A percentile compares a stretch with the other conserved stretches of the same genome.
Evolutionary conservation across 306 rosid species (phyloP).

Genomic region (Cucumis sativus): DNA sequence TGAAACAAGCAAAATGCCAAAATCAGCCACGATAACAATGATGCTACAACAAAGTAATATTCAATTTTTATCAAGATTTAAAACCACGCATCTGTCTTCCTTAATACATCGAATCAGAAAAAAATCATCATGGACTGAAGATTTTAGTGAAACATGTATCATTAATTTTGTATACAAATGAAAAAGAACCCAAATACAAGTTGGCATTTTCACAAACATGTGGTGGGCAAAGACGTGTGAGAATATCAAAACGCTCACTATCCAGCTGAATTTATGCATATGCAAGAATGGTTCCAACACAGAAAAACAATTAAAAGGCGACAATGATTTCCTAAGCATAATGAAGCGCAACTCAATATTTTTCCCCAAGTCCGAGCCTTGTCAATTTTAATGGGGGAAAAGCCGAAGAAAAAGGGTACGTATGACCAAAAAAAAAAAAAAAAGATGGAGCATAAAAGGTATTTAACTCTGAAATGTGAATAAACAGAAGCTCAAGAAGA

Average conservation of each 20-base stretch:
- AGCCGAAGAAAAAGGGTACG: neutral
- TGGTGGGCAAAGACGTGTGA: neutral
- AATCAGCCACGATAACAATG: neutral
- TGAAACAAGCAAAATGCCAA: neutral
- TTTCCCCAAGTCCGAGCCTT: neutral
- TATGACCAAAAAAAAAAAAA: neutral
- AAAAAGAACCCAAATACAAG: neutral
- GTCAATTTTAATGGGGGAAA: neutral
- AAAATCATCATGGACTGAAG: neutral
- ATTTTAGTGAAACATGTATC: neutral
- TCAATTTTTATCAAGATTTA: neutral
- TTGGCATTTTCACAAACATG: neutral
- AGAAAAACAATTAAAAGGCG: neutral
- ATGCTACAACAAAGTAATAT: neutral
- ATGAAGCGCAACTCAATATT: neutral
- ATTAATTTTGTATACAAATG: neutral
- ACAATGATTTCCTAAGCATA: neutral
- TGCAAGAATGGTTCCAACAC: neutral
- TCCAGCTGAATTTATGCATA: neutral
- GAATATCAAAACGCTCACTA: neutral
- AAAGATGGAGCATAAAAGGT: neutral
- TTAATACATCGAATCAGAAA: neutral
- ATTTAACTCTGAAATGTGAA: neutral
- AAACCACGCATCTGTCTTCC: neutral
- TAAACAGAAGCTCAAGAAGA: neutral